A percentile compares a stretch with the other conserved stretches of the same genome.
These are phyloP conservation scores for Botryotinia globosa DNA, from an alignment of 2,329 filamentous ascomycete species.

Conservation along the genomic window DNA sequence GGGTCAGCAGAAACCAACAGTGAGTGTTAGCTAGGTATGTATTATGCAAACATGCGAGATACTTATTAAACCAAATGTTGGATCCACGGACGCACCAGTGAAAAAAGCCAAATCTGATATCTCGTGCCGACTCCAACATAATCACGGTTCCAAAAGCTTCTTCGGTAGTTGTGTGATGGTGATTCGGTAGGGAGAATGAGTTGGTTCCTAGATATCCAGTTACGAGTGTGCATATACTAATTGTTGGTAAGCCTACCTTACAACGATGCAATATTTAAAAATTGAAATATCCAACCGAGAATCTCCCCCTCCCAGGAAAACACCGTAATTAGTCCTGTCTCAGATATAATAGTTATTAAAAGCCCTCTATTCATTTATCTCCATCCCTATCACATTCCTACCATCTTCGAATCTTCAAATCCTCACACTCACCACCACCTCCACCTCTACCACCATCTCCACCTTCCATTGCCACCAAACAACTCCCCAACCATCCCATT, in stretches of 20 bases:
- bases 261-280: not conserved
- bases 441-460: not conserved
- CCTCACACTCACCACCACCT: too few relatives aligned
- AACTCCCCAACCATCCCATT: not conserved
- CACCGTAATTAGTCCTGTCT: not conserved
- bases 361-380: not conserved
- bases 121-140: not conserved
- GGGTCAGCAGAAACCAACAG: not conserved
- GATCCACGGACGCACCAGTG: not conserved
- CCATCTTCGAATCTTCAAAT: too few relatives aligned
- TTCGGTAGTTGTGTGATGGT: not conserved
- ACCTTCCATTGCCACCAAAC: not conserved
- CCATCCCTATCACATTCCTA: not conserved
- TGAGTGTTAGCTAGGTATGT: too few relatives aligned
- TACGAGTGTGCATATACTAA: not conserved
- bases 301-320: not conserved
- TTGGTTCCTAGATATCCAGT: not conserved
- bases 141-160: not conserved
- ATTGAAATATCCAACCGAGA: accelerated
- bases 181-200: not conserved
- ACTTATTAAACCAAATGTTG: not conserved
- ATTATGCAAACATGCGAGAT: too few relatives aligned
- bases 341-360: not conserved
- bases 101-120: not conserved
- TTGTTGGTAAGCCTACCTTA: not conserved